phyloP scores from a whole-genome alignment of 1,139 yeast species.

The Kodamaea sp. region DNA sequence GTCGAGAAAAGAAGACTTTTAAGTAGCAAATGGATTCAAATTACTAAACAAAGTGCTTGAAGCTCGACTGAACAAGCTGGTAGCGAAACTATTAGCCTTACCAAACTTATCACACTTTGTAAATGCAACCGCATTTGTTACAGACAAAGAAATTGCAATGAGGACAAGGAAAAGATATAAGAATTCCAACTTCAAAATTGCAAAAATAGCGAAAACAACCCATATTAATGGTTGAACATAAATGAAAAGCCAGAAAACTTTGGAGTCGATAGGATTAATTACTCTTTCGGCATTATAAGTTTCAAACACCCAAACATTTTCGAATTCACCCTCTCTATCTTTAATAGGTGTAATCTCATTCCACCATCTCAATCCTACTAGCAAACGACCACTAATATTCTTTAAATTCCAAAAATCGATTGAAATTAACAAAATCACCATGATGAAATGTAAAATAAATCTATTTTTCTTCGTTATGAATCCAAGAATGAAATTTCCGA shows the following conservation, averaged over 20 bases:
- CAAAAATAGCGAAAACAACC: conserved; percentile 69
- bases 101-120: conserved; percentile 89
- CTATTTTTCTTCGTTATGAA: conserved; percentile 42
- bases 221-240: conserved; percentile 76
- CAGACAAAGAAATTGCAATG: conserved; percentile 66
- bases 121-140: conserved; percentile 85
- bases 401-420: conserved; percentile 95
- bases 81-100: conserved; percentile 63
- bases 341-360: conserved; percentile 53
- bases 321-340: conserved; percentile 47
- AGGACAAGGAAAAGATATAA: conserved; percentile 63
- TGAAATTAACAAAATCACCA: conserved; percentile 68
- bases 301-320: conserved; percentile 85
- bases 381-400: conserved; percentile 81
- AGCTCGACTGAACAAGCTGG: conserved; percentile 48
- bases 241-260: conserved; percentile 77
- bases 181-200: conserved; percentile 72
- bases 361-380: conserved; percentile 97
- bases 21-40: conserved; percentile 42
- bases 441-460: conserved; percentile 74
- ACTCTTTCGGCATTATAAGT: conserved; percentile 78
- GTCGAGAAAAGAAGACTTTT: not conserved
- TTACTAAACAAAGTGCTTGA: conserved; percentile 46
- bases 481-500: conserved; percentile 61
- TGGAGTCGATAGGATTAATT: conserved; percentile 88